phyloP scores from a whole-genome alignment of 1,139 yeast genomes.

The Magnusiomyces suaveolens region DNA sequence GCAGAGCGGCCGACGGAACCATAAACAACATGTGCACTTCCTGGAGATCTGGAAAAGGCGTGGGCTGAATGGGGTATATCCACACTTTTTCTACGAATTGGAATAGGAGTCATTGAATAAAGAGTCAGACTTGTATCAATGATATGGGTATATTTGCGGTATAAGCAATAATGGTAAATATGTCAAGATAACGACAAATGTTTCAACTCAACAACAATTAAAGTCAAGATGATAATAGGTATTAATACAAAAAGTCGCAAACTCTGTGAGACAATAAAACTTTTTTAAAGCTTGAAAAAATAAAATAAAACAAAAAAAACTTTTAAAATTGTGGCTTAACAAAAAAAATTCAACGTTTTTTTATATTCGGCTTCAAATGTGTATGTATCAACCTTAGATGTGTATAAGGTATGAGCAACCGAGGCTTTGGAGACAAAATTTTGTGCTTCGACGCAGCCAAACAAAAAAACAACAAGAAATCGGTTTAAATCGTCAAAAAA shows the following conservation, averaged over 20 bases:
- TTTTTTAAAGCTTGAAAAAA: no score
- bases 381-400: neutral
- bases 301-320: neutral
- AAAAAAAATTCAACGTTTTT: neutral
- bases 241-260: no score
- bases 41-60: slow-evolving; percentile 11
- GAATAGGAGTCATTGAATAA: neutral
- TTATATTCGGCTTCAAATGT: neutral
- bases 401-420: neutral
- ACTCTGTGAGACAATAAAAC: no score
- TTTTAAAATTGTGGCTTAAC: neutral
- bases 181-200: no score
- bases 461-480: no score
- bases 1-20: slow-evolving; percentile 29
- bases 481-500: no score
- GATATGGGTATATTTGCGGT: neutral
- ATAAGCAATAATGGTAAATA: neutral
- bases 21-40: slow-evolving; percentile 8
- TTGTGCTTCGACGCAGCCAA: no score
- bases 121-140: neutral
- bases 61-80: slow-evolving; percentile 8
- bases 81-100: neutral
- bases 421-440: no score
- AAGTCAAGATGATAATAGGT: neutral
- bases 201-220: no score